phyloP scores from a whole-genome alignment of 257 asterid species.

The Solanum habrochaites region DNA sequence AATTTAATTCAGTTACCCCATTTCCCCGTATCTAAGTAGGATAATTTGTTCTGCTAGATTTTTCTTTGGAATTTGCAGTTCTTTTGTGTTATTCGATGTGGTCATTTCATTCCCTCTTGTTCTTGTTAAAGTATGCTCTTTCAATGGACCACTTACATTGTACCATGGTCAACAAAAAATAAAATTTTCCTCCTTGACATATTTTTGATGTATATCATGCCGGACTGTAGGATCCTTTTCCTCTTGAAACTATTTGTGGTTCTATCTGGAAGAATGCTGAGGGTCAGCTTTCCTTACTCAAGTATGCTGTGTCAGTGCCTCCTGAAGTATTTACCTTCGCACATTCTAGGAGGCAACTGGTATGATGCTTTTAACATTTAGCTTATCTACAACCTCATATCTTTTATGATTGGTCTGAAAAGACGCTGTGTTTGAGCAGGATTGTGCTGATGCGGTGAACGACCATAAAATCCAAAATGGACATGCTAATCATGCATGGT shows the following conservation, averaged over 20 bases:
- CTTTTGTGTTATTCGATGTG: background rate
- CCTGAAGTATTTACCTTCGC: conserved; percentile 87
- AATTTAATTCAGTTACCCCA: background rate
- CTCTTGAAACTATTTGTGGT: conserved; percentile 84
- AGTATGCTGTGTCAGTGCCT: conserved; percentile 62
- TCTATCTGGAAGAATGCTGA: conserved; percentile 87
- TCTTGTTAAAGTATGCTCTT: background rate
- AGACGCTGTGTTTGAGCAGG: conserved; percentile 27
- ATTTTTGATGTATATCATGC: background rate
- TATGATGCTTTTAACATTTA: conserved; percentile 10
- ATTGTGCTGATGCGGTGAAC: conserved; percentile 39
- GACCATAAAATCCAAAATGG: conserved; percentile 49
- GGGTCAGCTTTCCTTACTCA: conserved; percentile 92
- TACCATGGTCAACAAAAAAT: background rate
- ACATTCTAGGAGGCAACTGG: conserved; percentile 76
- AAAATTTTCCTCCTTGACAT: background rate
- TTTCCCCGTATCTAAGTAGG: background rate
- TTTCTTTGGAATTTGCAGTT: background rate
- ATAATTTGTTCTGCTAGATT: background rate
- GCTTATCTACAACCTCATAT: background rate
- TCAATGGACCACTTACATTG: background rate
- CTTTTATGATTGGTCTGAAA: background rate
- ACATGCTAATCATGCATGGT: conserved; percentile 64
- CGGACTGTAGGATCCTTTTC: conserved; percentile 65
- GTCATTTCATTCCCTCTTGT: background rate